Evolutionary conservation across 2,329 filamentous ascomycete species (phyloP).

Genomic region (Microdochium paspali): DNA sequence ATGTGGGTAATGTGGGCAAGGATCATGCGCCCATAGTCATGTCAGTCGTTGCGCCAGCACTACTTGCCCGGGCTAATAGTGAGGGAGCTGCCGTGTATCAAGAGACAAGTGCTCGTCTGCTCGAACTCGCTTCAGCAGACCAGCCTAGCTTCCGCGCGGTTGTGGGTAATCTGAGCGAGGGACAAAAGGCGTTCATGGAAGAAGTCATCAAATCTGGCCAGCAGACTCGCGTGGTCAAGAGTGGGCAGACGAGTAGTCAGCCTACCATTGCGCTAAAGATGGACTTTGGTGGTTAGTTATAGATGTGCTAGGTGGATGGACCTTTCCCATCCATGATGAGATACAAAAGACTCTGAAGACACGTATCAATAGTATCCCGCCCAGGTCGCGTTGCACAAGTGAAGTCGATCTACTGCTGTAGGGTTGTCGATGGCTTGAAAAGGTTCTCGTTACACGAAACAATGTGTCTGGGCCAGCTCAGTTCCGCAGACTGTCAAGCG

Average conservation of each 20-base stretch:
- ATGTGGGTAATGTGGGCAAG: conserved; percentile 41
- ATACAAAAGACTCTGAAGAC: no score
- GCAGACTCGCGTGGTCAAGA: background rate
- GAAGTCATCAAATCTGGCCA: conserved; percentile 63
- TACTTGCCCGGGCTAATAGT: conserved; percentile 62
- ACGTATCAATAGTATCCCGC: no score
- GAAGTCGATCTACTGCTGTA: no score
- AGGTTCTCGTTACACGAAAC: no score
- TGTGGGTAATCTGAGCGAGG: conserved; percentile 60
- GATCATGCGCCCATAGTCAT: conserved; percentile 51
- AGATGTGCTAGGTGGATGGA: no score
- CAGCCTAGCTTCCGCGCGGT: conserved; percentile 64
- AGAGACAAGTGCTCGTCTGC: conserved; percentile 66
- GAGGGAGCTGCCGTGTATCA: conserved; percentile 52
- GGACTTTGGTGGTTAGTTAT: conserved; percentile 58
- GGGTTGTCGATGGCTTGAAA: no score
- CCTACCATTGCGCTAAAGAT: conserved; percentile 92
- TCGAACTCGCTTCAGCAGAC: conserved; percentile 74
- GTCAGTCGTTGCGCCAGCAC: conserved; percentile 65
- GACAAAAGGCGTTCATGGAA: conserved; percentile 71
- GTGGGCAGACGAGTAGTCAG: conserved; percentile 25
- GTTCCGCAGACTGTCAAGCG: no score
- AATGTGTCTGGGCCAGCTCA: no score
- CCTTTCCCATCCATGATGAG: no score
- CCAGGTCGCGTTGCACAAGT: no score